Evolutionary conservation across 2,329 filamentous ascomycete genomes (phyloP).

Genomic region (Phyllosticta citribraziliensis): DNA sequence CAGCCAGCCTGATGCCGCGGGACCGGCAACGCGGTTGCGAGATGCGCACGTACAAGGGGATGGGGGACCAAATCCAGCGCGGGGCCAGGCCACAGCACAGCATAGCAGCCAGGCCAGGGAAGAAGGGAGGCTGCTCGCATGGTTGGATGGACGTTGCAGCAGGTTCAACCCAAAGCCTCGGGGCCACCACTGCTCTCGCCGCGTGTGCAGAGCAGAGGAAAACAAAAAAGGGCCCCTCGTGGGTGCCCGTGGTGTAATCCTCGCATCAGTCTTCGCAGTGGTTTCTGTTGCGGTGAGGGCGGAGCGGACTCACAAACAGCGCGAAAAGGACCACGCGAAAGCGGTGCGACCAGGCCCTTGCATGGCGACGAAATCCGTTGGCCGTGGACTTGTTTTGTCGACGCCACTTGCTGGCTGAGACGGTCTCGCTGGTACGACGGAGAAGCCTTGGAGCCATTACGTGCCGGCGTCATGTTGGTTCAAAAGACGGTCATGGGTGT

Average conservation of each 20-base stretch:
- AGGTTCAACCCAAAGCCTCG: neutral
- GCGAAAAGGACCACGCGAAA: conserved; percentile 7
- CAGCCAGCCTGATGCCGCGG: neutral
- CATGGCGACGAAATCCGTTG: conserved; percentile 8
- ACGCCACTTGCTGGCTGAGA: conserved; percentile 8
- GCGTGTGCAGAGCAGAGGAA: conserved; percentile 6
- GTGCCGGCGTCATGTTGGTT: conserved; percentile 8
- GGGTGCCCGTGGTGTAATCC: conserved; percentile 8
- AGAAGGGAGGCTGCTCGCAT: neutral
- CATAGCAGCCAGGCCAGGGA: too few species aligned
- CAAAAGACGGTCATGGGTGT: conserved; percentile 5
- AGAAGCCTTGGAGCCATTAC: conserved; percentile 1
- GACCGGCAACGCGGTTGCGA: conserved; percentile 5
- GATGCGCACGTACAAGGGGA: neutral
- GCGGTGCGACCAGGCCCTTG: conserved; percentile 10
- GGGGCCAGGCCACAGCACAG: neutral
- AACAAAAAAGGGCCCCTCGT: conserved; percentile 5
- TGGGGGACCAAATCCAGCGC: neutral
- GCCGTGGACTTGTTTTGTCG: conserved; percentile 6
- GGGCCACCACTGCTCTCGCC: conserved; percentile 1
- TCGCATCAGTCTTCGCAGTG: conserved; percentile 2
- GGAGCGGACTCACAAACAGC: neutral
- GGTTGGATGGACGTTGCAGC: neutral
- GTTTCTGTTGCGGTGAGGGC: conserved; percentile 2
- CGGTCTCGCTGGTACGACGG: conserved; percentile 5